Evolutionary conservation across 2,329 filamentous ascomycete species (phyloP).

Genomic region (Chaetomium sp.): DNA sequence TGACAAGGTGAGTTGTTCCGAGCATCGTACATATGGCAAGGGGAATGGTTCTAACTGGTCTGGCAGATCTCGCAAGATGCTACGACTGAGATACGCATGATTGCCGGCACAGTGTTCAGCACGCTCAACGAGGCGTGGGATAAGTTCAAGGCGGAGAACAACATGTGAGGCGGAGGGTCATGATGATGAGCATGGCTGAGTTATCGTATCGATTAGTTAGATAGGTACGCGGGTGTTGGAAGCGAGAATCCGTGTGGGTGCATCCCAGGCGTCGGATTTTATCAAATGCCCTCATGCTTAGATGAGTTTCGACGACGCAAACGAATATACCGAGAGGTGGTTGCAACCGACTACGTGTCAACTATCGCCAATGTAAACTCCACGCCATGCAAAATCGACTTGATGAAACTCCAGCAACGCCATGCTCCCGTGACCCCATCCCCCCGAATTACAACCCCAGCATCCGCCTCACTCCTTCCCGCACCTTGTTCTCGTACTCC

Average conservation of each 20-base stretch:
- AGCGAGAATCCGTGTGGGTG: background rate
- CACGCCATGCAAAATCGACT: conserved; percentile 4
- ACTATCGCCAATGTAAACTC: conserved; percentile 12
- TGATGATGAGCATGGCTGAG: conserved; percentile 10
- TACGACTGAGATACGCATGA: conserved; percentile 65
- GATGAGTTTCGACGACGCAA: background rate
- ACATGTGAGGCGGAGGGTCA: conserved; percentile 50
- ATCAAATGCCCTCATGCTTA: background rate
- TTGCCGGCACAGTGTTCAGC: conserved; percentile 66
- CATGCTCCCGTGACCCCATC: background rate
- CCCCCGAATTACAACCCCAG: conserved; percentile 60
- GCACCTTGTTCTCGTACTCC: conserved; percentile 86
- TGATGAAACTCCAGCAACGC: background rate
- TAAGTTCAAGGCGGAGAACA: conserved; percentile 71
- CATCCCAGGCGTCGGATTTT: background rate
- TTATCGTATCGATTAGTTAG: too few species aligned
- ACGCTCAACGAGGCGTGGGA: conserved; percentile 74
- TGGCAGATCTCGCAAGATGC: conserved; percentile 64
- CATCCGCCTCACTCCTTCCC: conserved; percentile 77
- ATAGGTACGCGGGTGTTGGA: conserved; percentile 4
- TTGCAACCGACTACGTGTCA: background rate
- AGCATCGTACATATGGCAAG: background rate
- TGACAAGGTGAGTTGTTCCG: conserved; percentile 75
- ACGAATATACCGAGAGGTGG: background rate
- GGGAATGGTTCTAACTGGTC: background rate